These are phyloP conservation scores for Hanseniaspora taiwanica DNA, from an alignment of 805 yeast genomes.

Conservation along the genomic window DNA sequence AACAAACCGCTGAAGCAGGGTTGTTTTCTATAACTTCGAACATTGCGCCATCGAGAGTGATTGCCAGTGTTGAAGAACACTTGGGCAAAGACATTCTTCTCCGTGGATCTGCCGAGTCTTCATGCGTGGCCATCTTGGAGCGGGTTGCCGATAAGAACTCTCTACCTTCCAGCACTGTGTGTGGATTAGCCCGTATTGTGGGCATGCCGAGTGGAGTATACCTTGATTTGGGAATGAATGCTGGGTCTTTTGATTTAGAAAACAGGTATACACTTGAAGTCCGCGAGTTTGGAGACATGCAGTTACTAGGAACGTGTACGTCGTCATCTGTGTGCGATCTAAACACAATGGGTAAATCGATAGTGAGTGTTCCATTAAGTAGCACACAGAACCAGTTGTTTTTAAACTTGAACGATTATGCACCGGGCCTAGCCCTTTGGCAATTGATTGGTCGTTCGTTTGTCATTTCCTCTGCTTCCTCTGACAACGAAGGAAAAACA, in stretches of 20 bases:
- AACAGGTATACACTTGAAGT: slow-evolving; percentile 1
- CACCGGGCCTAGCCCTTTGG: too few species aligned
- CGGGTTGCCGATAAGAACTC: neutral
- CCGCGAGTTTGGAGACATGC: slow-evolving; percentile 4
- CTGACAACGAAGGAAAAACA: slow-evolving; percentile 21
- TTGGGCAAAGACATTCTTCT: slow-evolving; percentile 39
- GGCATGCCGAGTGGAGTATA: too few species aligned
- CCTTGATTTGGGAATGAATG: too few species aligned
- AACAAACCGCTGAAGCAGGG: neutral
- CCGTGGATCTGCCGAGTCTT: neutral
- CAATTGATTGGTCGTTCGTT: slow-evolving; percentile 54
- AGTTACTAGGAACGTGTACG: slow-evolving; percentile 15
- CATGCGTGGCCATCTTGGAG: neutral
- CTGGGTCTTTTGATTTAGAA: too few species aligned
- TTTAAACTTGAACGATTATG: too few species aligned
- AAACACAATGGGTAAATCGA: too few species aligned
- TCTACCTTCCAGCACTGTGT: too few species aligned
- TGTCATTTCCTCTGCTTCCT: slow-evolving; percentile 35
- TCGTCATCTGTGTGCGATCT: slow-evolving; percentile 24
- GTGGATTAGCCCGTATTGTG: slow-evolving; percentile 76
- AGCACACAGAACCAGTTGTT: too few species aligned
- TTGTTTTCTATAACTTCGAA: slow-evolving; percentile 52
- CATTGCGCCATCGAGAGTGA: slow-evolving; percentile 63
- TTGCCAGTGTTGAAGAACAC: slow-evolving; percentile 43
- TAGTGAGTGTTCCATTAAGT: too few species aligned